Evolutionary conservation across 495 filamentous ascomycete species (phyloP).

Genomic region (Cryomyces minteri): DNA sequence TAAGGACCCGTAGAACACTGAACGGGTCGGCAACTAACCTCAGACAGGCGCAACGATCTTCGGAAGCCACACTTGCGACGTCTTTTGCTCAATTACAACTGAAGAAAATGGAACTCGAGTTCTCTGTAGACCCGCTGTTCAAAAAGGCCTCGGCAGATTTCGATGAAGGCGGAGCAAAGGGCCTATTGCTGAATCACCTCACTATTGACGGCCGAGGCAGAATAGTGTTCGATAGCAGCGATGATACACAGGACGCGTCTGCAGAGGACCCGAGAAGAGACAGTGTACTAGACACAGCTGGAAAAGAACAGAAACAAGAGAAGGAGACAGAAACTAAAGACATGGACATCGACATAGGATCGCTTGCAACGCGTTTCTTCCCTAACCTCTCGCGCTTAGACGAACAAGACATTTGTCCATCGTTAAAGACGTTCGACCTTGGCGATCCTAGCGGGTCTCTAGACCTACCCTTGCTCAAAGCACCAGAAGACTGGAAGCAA

Average conservation of each 20-base stretch:
- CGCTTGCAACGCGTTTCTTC: constrained; percentile 67
- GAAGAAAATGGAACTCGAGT: constrained; percentile 95
- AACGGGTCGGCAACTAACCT: constrained; percentile 12
- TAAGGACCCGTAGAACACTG: constrained; percentile 10
- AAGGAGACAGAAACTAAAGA: constrained; percentile 26
- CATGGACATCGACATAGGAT: constrained; percentile 56
- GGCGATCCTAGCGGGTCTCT: constrained; percentile 68
- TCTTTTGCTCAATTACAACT: constrained; percentile 78
- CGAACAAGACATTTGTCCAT: constrained; percentile 84
- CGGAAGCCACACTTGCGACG: constrained; percentile 78
- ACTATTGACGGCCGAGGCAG: constrained; percentile 78
- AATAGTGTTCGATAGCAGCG: constrained; percentile 96
- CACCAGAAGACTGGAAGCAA: constrained; percentile 55
- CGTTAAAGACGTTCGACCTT: constrained; percentile 79
- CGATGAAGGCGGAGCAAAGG: constrained; percentile 95
- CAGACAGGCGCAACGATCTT: constrained; percentile 48
- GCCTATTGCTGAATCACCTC: constrained; percentile 83
- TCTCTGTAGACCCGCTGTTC: constrained; percentile 91
- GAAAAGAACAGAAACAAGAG: constrained; percentile 20
- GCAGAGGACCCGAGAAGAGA: constrained; percentile 20
- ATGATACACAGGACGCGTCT: constrained; percentile 55
- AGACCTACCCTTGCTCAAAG: constrained; percentile 83
- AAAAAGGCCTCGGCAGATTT: constrained; percentile 98
- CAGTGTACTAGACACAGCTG: constrained; percentile 17
- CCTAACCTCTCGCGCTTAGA: constrained; percentile 61